Percentiles rank a stretch among this genome's conserved stretches.
Conservation (phyloP, 176 grass and related monocot species). For the Thalia dealbata region DNA sequence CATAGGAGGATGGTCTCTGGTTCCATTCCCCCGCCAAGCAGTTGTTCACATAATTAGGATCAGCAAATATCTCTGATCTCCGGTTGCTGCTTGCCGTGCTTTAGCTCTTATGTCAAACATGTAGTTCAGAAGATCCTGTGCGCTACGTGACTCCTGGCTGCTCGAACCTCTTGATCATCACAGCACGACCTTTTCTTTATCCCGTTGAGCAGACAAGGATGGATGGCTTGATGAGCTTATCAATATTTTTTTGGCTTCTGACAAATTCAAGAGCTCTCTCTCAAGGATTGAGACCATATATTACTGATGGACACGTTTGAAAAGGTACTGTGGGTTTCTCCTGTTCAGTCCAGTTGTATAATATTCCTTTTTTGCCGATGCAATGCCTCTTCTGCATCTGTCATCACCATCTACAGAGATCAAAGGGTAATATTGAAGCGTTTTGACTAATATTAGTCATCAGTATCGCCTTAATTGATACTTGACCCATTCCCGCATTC, state of each 20-base stretch:
- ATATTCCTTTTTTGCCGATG: background rate
- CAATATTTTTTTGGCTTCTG: background rate
- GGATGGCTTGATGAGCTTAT: background rate
- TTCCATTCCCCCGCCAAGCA: slow-evolving; percentile 19
- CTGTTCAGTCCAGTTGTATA: background rate
- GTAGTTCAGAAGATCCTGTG: slow-evolving; percentile 27
- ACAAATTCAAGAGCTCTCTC: no score
- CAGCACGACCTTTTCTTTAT: background rate
- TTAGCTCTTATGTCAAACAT: slow-evolving; percentile 35
- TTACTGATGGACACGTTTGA: no score
- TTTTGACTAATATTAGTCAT: no score
- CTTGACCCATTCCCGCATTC: no score
- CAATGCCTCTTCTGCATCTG: background rate
- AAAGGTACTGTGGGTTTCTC: background rate
- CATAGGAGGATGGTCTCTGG: slow-evolving; percentile 28
- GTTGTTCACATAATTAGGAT: slow-evolving; percentile 21
- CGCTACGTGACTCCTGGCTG: background rate
- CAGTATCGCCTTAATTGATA: no score
- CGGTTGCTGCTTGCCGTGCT: slow-evolving; percentile 42
- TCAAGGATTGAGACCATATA: no score
- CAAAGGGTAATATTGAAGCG: no score
- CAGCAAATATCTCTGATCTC: slow-evolving; percentile 19
- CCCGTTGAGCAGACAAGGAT: background rate
- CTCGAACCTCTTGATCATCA: background rate
- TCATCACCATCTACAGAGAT: background rate